Percentiles rank a stretch among this genome's conserved stretches.
Conservation (phyloP, 306 rosid species). For the Carpinus viminea region DNA sequence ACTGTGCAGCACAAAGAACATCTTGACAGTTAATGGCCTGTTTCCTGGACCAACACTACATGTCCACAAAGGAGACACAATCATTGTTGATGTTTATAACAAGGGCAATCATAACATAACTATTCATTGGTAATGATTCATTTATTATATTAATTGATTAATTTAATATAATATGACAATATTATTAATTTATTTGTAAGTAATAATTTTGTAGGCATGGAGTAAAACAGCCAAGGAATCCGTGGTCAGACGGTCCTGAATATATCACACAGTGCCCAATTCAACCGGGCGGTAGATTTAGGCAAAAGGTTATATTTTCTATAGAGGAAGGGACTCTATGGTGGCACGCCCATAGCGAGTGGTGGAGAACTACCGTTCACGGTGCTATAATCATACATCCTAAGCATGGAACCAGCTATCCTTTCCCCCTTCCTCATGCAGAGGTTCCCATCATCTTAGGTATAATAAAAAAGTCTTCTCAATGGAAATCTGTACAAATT, state of each 20-base stretch:
- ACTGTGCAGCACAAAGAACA: slow-evolving; percentile 47
- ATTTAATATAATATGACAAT: not conserved
- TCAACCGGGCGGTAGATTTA: slow-evolving; percentile 36
- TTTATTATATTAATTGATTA: not conserved
- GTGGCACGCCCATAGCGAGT: slow-evolving; percentile 78
- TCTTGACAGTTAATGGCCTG: slow-evolving; percentile 48
- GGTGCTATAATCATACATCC: slow-evolving; percentile 54
- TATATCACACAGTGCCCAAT: slow-evolving; percentile 59
- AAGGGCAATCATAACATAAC: slow-evolving; percentile 46
- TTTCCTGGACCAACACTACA: slow-evolving; percentile 51
- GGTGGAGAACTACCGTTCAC: slow-evolving; percentile 63
- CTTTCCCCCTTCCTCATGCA: slow-evolving; percentile 41
- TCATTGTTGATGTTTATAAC: slow-evolving; percentile 42
- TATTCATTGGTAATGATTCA: slow-evolving; percentile 47
- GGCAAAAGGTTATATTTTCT: slow-evolving; percentile 40
- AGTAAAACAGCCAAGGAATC: slow-evolving; percentile 42
- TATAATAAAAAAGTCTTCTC: slow-evolving; percentile 7
- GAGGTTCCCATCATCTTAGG: slow-evolving; percentile 55
- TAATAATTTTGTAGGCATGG: slow-evolving; percentile 40
- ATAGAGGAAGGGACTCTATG: slow-evolving; percentile 47
- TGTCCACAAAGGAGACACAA: slow-evolving; percentile 39
- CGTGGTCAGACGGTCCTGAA: slow-evolving; percentile 54
- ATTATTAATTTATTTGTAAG: not conserved
- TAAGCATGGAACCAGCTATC: slow-evolving; percentile 22
- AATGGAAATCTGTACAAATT: not conserved